These are phyloP conservation scores for Odonthalia washingtoniensis DNA, from an alignment of 31 red algal genomes.

Conservation along the genomic window DNA sequence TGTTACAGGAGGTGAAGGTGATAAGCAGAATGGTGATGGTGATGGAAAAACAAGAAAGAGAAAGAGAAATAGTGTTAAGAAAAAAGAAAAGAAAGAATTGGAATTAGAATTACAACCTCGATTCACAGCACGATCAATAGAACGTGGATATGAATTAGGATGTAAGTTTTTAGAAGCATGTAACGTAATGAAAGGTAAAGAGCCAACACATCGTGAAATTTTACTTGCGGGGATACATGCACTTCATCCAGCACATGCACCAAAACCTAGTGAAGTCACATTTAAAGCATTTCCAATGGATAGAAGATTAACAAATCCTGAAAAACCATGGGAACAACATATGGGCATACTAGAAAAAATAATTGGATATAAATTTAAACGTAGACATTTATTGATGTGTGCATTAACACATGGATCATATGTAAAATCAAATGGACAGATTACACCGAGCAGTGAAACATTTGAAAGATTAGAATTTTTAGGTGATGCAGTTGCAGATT, in stretches of 20 bases:
- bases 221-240: constrained; percentile 69
- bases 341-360: constrained; percentile 62
- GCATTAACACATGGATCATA: constrained; percentile 72
- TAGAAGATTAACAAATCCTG: constrained; percentile 42
- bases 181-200: constrained; percentile 48
- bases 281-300: constrained; percentile 52
- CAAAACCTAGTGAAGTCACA: constrained; percentile 42
- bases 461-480: constrained; percentile 78
- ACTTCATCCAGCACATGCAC: constrained; percentile 38
- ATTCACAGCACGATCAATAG: constrained; percentile 36
- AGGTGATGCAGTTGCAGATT: constrained; percentile 71
- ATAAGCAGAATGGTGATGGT: constrained; percentile 6
- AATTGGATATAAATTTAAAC: constrained; percentile 63
- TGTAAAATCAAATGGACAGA: constrained; percentile 15
- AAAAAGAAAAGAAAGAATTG: constrained; percentile 11
- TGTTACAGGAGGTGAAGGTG: background rate
- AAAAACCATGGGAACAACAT: constrained; percentile 64
- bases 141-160: constrained; percentile 49
- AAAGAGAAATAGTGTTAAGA: constrained; percentile 22
- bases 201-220: constrained; percentile 64
- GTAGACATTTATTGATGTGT: constrained; percentile 55
- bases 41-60: background rate
- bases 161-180: constrained; percentile 58
- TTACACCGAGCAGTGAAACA: constrained; percentile 35
- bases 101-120: constrained; percentile 4